Evolutionary conservation across 2,329 filamentous ascomycete genomes (phyloP), one percentile per base, ranked within the genome.

Genomic region (Laburnicola sp.): DNA sequence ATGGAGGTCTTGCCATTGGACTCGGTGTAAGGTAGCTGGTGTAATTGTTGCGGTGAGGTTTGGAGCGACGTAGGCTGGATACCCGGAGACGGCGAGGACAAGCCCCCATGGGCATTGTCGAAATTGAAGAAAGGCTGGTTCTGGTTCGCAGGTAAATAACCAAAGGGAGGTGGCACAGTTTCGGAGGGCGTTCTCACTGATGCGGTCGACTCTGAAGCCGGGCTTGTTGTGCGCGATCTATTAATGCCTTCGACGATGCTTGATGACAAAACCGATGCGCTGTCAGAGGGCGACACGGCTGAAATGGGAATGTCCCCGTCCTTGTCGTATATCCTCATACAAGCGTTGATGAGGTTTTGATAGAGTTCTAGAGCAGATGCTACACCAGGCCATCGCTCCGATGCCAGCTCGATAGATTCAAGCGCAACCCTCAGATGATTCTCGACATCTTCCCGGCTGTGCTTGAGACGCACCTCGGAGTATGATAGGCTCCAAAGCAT

Each of bases 401-500:
- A 88, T 50, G 90, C 92, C 50, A 87, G 83, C 51, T 86, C 82
- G 53, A 97, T 87, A 3, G 89, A 87, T 45, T 92, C 87, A 51
- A 97, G 77, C 0, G 89, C 89, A 21, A 86, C 82, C 41, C 86
- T 81, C 37, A 96, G 80, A 59, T 94, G 82, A 25, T 83, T 78
- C 64, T 93, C 86, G 0, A 96, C 87, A 57, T 94, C 87, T 38
- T 91, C 85, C 21, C 86, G 84, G 3, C 81, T 71, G 68, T 96
- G 87, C 16, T 83, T 78, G 47, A 83, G 82, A 39, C 94, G 86
- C 23, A 97, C 86, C 58, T 93, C 88, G 3, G 87, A 82, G 66
- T 96, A 97, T 1, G 92, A 96, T 6, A 96, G 82, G 1, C 89
- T 85, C 94, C 94, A 99, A 0, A 99, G 81, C 43, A 97, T 82